Conservation (phyloP, 345 rosid genomes). For the Brassica juncea region DNA sequence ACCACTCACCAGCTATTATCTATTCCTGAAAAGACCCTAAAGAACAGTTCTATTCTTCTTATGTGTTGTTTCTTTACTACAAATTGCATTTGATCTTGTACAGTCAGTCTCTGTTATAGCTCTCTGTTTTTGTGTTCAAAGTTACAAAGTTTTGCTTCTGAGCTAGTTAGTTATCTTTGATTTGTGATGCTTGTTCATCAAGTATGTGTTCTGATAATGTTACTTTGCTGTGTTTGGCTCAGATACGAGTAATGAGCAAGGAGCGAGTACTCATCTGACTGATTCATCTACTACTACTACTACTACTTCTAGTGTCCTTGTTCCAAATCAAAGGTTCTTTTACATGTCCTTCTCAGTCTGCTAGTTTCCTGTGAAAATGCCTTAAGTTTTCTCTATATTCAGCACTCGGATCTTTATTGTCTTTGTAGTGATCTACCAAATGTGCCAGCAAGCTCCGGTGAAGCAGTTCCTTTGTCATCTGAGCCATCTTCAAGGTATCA, state of each 20-base stretch:
- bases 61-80: too few species aligned
- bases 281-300: background rate
- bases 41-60: too few species aligned
- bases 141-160: background rate
- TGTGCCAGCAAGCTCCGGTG: too few species aligned
- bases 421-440: background rate
- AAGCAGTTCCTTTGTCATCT: too few species aligned
- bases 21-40: too few species aligned
- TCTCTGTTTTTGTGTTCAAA: background rate
- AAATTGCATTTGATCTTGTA: too few species aligned
- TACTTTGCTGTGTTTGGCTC: background rate
- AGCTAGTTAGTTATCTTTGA: background rate
- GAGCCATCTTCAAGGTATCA: too few species aligned
- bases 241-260: background rate
- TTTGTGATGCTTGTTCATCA: background rate
- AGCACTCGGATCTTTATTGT: background rate
- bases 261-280: background rate
- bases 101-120: too few species aligned
- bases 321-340: slow-evolving; percentile 15
- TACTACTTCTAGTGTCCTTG: background rate
- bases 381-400: background rate
- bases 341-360: background rate
- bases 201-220: background rate
- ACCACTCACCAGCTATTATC: too few species aligned
- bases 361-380: background rate